Base-by-base conservation (phyloP, 129 eudicot genomes). In the Escallonia herrerae region DNA sequence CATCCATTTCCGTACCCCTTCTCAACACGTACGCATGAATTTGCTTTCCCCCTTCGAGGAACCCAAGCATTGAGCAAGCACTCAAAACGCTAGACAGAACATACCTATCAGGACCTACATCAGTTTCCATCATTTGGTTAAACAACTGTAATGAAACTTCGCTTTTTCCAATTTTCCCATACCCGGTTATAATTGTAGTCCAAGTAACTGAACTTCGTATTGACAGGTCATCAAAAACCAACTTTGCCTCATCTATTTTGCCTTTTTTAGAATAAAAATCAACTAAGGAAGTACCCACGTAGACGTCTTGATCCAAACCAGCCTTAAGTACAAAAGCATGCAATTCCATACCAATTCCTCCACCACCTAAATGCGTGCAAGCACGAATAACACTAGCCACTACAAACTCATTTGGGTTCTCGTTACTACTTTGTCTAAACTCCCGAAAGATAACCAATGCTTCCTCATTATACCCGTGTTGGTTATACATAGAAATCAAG, bases 211-310 rank as follows among this genome's bases (percentile, higher is more conserved):
- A 67, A 22, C 63, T 81, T 60, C 79, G 84, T 38, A 73, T 15
- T 0, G 15, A 66, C 14, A 87, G 60, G 40, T 43, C 76, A 63
- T 81, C 86, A 63, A 84, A 87, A 74, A 77, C 59, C 66, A 79
- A 14, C 58, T 78, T 79, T 8, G 86, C 95, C 50, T 70, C 64
- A 14, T 84, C 84, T 5, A 87, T 43, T 0, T 66, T 44, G 8
- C 81, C 80, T 41, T 60, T 72, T 65, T 82, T 87, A 2, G 75
- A 75, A 72, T 87, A 87, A 63, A 87, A 79, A 57, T 81, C 84
- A 63, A 84, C 74, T 37, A 87, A 62, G 4, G 84, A 71, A 59
- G 87, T 81, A 57, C 91, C 91, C 71, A 87, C 91, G 57, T 79
- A 85, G 38, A 82, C 86, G 74, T 81, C 79, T 42, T 61, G 76